Percentiles rank a stretch among this genome's conserved stretches.
Conservation (phyloP, 306 rosid species). For the Spatholobus suberectus region DNA sequence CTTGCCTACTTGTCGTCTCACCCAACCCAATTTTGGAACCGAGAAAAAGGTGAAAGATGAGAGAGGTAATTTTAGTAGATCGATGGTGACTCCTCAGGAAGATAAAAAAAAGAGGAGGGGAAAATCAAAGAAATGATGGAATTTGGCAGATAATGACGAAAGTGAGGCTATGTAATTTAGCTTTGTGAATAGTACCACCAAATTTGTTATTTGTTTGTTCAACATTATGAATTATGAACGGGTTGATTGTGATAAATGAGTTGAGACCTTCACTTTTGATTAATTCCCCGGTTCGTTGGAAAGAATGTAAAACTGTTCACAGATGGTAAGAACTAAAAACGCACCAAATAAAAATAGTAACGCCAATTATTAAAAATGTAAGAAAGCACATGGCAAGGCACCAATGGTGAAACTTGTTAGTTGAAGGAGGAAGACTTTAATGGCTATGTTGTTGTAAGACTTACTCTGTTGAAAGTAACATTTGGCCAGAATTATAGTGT, state of each 20-base stretch:
- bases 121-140: not conserved
- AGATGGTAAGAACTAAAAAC: no score
- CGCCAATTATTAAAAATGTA: not conserved
- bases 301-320: not conserved
- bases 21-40: constrained; percentile 38
- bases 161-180: not conserved
- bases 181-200: constrained; percentile 38
- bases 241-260: constrained; percentile 18
- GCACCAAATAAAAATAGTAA: not conserved
- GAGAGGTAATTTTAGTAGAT: not conserved
- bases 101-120: not conserved
- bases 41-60: not conserved
- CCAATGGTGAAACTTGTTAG: not conserved
- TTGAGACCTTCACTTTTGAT: not conserved
- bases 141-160: not conserved
- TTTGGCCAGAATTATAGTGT: not conserved
- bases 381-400: not conserved
- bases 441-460: not conserved
- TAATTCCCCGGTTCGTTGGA: not conserved
- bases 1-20: constrained; percentile 13
- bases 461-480: not conserved
- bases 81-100: constrained; percentile 9
- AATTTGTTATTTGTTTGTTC: constrained; percentile 41
- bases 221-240: constrained; percentile 15
- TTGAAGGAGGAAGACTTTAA: not conserved